Conservation (phyloP, 352 stramenopile species). For the Chrysophaeum taylorii region DNA sequence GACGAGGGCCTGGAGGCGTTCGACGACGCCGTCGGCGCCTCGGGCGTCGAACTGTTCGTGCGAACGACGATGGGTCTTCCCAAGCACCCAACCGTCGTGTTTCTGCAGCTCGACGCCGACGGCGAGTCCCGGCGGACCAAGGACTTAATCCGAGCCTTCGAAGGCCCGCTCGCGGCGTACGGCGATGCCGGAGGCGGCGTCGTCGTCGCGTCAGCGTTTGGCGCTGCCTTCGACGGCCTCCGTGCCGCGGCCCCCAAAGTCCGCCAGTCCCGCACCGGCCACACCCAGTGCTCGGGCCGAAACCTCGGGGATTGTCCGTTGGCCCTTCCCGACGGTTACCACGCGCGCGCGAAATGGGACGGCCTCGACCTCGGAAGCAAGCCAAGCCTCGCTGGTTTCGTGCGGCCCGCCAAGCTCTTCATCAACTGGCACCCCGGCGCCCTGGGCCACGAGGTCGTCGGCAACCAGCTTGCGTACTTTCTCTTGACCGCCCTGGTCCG, state of each 20-base stretch:
- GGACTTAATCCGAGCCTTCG: neutral
- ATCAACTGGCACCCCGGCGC: constrained; percentile 14
- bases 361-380: neutral
- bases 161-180: too few species aligned
- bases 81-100: neutral
- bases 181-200: neutral
- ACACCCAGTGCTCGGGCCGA: neutral
- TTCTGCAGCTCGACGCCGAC: neutral
- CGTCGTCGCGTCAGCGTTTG: neutral
- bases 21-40: neutral
- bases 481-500: neutral
- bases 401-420: neutral
- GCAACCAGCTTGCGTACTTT: neutral
- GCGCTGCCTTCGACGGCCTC: neutral
- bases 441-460: constrained; percentile 9
- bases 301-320: constrained; percentile 4
- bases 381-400: neutral
- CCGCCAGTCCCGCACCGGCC: neutral
- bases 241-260: neutral
- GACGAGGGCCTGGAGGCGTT: neutral
- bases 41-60: constrained; percentile 8
- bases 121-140: neutral
- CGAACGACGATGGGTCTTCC: neutral
- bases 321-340: neutral
- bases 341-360: neutral